These are phyloP conservation scores for Leptographium wingfieldii DNA, from an alignment of 2,329 filamentous ascomycete genomes.

Conservation along the genomic window DNA sequence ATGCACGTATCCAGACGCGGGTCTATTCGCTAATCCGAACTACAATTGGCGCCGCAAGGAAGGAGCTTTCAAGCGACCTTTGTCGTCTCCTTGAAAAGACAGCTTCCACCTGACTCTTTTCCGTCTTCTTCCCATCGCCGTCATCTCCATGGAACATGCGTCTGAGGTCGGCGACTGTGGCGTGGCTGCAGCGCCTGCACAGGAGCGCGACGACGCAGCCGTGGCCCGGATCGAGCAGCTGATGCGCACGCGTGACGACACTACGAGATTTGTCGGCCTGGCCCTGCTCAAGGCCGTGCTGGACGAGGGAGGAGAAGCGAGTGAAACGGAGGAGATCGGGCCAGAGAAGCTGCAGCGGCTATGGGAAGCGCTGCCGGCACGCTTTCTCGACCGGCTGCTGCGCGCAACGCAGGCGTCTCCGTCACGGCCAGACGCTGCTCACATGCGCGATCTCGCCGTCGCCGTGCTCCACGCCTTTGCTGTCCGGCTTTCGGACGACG, in stretches of 20 bases:
- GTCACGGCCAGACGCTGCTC: conserved; percentile 31
- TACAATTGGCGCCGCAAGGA: not conserved
- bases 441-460: conserved; percentile 52
- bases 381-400: conserved; percentile 52
- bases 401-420: conserved; percentile 23
- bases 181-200: not conserved
- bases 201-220: conserved; percentile 7
- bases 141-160: no score
- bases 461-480: conserved; percentile 51
- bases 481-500: conserved; percentile 28
- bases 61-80: not conserved
- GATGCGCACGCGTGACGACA: conserved; percentile 50
- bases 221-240: conserved; percentile 41
- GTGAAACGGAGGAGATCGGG: no score
- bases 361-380: conserved; percentile 48
- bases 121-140: not conserved
- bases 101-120: not conserved
- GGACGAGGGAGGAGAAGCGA: conserved; percentile 29
- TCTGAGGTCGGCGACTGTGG: not conserved
- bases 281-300: conserved; percentile 53
- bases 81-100: no score
- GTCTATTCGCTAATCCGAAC: not conserved
- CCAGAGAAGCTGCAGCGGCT: conserved; percentile 26
- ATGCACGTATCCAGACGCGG: no score
- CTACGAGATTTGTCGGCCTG: conserved; percentile 54